A percentile compares a stretch with the other conserved stretches of the same genome.
Evolutionary conservation across 148 eudicot genomes (phyloP).

Genomic region (Rhododendron ovatum): DNA sequence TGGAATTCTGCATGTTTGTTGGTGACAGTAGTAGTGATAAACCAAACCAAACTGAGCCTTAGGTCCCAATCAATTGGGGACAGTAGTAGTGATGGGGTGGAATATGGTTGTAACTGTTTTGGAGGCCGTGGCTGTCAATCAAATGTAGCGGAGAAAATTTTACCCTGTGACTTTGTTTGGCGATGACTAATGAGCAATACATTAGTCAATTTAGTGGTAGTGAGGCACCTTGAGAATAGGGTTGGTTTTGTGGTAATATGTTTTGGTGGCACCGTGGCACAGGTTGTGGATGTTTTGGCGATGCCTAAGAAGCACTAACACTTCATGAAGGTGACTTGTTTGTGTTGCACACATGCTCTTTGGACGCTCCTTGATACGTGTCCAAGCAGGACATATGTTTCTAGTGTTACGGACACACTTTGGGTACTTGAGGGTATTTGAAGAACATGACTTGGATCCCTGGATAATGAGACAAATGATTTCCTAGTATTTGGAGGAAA

Average conservation of each 20-base stretch:
- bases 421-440: not conserved
- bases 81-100: not conserved
- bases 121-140: not conserved
- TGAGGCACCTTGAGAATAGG: not conserved
- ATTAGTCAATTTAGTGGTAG: not conserved
- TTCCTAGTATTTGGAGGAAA: not conserved
- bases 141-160: not conserved
- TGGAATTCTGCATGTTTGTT: not conserved
- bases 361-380: not conserved
- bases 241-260: not conserved
- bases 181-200: not conserved
- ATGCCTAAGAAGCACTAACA: constrained; percentile 1
- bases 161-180: not conserved
- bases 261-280: not conserved
- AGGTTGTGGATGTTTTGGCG: not conserved
- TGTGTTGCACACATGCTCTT: not conserved
- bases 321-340: not conserved
- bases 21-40: not conserved
- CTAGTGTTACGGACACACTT: not conserved
- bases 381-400: not conserved
- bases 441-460: not conserved
- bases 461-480: not conserved
- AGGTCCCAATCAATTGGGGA: no score
- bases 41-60: no score
- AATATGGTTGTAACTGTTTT: not conserved